Conservation (phyloP, 306 rosid genomes). For the Cicer arietinum region DNA sequence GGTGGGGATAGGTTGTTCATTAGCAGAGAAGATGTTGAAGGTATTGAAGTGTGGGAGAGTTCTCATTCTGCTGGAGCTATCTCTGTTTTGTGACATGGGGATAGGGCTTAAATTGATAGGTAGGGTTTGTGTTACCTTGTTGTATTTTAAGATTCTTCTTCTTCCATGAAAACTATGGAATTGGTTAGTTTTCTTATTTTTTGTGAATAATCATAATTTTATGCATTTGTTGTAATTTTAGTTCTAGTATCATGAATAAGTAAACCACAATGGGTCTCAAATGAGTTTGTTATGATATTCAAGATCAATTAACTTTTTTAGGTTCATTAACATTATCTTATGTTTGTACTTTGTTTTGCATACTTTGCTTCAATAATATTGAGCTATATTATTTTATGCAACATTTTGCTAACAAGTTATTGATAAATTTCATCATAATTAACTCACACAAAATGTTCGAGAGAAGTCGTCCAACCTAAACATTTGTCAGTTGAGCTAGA, state of each 20-base stretch:
- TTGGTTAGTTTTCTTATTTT: constrained; percentile 22
- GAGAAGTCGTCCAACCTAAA: too few relatives aligned
- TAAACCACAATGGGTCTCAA: constrained; percentile 15
- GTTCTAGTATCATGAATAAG: background rate
- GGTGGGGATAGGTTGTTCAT: constrained; percentile 87
- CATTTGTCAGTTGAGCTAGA: too few relatives aligned
- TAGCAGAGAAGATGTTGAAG: constrained; percentile 78
- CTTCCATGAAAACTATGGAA: constrained; percentile 23
- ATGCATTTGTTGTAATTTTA: constrained; percentile 9
- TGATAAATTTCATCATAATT: too few relatives aligned
- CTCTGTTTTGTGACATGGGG: constrained; percentile 45
- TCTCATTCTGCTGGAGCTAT: constrained; percentile 60
- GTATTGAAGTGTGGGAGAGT: constrained; percentile 93
- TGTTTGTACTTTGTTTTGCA: background rate
- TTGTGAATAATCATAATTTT: constrained; percentile 26
- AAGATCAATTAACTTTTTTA: too few relatives aligned
- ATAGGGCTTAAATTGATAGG: background rate
- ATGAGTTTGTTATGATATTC: background rate
- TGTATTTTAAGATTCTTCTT: constrained; percentile 35
- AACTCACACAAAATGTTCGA: too few relatives aligned
- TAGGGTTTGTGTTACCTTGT: constrained; percentile 9
- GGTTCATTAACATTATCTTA: too few relatives aligned
- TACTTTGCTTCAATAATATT: background rate
- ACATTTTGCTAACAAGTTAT: background rate
- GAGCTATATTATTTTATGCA: background rate